phyloP scores from a whole-genome alignment of 129 eudicot species.

The Silybum marianum region DNA sequence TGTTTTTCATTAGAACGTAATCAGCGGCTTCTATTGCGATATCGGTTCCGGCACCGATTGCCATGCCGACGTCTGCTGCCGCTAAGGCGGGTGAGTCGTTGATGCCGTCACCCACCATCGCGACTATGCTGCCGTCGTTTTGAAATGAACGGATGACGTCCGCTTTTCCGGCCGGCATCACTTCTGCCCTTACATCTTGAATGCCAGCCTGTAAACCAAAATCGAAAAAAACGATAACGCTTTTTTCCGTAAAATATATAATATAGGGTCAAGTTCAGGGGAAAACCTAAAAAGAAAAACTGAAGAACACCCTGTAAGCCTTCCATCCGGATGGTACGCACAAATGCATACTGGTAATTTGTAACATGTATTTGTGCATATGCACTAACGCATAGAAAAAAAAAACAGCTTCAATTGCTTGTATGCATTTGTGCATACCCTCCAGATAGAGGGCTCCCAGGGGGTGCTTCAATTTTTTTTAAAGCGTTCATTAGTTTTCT shows the following conservation, averaged over 20 bases:
- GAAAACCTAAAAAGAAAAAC: too few species aligned
- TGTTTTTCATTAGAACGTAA: constrained; percentile 80
- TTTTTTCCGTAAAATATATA: background rate
- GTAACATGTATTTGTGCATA: too few species aligned
- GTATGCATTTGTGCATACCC: too few species aligned
- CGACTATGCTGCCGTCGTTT: constrained; percentile 71
- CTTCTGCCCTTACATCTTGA: constrained; percentile 84
- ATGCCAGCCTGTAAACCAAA: constrained; percentile 66
- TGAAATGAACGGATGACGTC: constrained; percentile 76
- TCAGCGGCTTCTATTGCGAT: constrained; percentile 96
- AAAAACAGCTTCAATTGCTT: too few species aligned
- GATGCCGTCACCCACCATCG: constrained; percentile 96
- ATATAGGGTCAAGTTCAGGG: too few species aligned
- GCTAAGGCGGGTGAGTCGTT: constrained; percentile 94
- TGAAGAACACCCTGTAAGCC: too few species aligned
- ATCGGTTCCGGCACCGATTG: constrained; percentile 94
- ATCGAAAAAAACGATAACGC: background rate
- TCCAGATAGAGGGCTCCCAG: too few species aligned
- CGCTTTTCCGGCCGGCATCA: constrained; percentile 96
- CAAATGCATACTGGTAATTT: too few species aligned
- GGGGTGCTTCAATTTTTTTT: too few species aligned
- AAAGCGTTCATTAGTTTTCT: too few species aligned
- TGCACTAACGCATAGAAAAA: too few species aligned
- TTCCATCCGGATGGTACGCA: too few species aligned
- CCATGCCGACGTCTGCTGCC: constrained; percentile 96